These are phyloP conservation scores for Trypanosoma avium DNA, from an alignment of 208 protist genomes.

Conservation along the genomic window DNA sequence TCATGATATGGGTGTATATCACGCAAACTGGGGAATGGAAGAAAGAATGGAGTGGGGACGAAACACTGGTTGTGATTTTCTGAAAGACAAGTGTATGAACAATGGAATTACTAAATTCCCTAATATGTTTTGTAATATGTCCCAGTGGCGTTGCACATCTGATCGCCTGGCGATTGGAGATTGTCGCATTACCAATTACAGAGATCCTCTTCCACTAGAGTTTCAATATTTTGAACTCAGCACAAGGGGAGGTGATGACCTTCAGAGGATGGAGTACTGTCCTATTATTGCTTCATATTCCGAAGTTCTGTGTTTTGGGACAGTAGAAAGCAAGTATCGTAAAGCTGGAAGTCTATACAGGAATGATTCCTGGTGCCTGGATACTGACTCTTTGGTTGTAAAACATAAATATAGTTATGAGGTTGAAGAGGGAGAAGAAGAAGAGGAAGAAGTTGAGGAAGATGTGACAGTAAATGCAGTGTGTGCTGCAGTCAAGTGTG, in stretches of 20 bases:
- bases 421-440: no score
- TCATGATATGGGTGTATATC: slow-evolving; percentile 81
- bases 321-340: background rate
- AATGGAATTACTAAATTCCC: slow-evolving; percentile 34
- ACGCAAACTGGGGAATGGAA: slow-evolving; percentile 53
- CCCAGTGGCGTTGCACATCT: slow-evolving; percentile 28
- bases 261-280: slow-evolving; percentile 45
- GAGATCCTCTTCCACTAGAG: background rate
- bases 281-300: slow-evolving; percentile 28
- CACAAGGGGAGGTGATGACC: slow-evolving; percentile 13
- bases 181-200: slow-evolving; percentile 22
- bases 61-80: slow-evolving; percentile 54
- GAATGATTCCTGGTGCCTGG: slow-evolving; percentile 13
- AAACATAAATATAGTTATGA: no score
- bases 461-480: slow-evolving; percentile 10
- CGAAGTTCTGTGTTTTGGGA: slow-evolving; percentile 26
- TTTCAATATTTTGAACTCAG: slow-evolving; percentile 39
- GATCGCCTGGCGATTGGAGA: slow-evolving; percentile 27
- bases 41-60: slow-evolving; percentile 76
- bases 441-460: background rate
- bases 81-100: slow-evolving; percentile 42
- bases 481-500: slow-evolving; percentile 28
- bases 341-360: slow-evolving; percentile 22
- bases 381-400: background rate
- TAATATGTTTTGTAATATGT: slow-evolving; percentile 49